Conservation (phyloP, 2,329 filamentous ascomycete genomes). For the Camptophora hylomeconis region DNA sequence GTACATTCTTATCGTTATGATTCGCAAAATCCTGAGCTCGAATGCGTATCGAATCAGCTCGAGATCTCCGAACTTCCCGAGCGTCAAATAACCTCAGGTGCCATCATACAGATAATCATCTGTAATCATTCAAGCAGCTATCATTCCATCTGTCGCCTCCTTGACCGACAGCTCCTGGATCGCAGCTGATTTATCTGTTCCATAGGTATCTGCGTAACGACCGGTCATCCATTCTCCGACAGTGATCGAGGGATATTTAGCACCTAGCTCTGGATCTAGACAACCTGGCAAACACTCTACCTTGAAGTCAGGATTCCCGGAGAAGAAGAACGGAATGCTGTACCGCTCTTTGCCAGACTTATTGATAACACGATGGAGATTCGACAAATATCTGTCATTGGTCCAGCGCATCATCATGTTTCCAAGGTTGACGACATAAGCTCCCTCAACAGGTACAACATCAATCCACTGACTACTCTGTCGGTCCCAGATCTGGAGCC, state of each 20-base stretch:
- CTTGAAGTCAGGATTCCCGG: conserved; percentile 20
- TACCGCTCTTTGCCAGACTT: conserved; percentile 17
- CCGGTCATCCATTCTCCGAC: conserved; percentile 28
- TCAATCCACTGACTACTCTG: conserved; percentile 17
- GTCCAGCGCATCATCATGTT: conserved; percentile 22
- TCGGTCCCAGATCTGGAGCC: conserved; percentile 19
- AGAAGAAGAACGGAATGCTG: conserved; percentile 20
- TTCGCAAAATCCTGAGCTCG: too few species aligned
- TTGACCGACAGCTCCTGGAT: conserved; percentile 5
- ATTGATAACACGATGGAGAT: conserved; percentile 21
- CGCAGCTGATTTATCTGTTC: conserved; percentile 13
- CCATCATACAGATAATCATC: too few species aligned
- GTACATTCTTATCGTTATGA: too few species aligned
- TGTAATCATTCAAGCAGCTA: too few species aligned
- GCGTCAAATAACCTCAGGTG: too few species aligned
- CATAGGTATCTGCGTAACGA: conserved; percentile 32
- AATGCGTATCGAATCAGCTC: too few species aligned
- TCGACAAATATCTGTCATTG: conserved; percentile 19
- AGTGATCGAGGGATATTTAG: conserved; percentile 30
- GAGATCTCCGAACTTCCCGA: too few species aligned
- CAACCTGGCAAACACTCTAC: conserved; percentile 32
- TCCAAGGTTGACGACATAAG: conserved; percentile 20
- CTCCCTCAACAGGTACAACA: conserved; percentile 16
- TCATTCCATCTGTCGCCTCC: too few species aligned
- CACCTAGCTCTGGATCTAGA: conserved; percentile 20